Evolutionary conservation across 2,329 filamentous ascomycete species (phyloP), one percentile per base, ranked within the genome.

Genomic region (Cladophialophora chaetospira): DNA sequence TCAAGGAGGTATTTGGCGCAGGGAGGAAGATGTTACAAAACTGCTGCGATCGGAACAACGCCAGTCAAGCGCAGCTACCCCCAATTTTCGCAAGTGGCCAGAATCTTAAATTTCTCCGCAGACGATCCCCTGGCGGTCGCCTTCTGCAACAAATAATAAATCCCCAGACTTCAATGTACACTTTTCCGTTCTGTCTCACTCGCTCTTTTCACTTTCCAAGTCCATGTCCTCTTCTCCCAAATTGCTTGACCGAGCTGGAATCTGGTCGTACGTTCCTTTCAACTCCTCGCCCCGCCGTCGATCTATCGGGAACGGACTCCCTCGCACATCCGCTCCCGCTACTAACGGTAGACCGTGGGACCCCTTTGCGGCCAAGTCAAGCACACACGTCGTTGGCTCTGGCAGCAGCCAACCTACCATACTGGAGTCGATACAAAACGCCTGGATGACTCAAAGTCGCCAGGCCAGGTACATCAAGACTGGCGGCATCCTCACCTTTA

Each of bases 371-470:
- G 19, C 42, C 13, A 79, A 80, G 63, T 67, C 73, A 43, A 72
- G 75, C 62, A 70, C 76, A 62, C 75, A 77, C 63, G 67, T 52
- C 17, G 53, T 33, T 43, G 52, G 44, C 21, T 55, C 46, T 28
- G 55, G 55, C 52, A 23, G 8, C 19, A 54, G 45, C 50, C 60
- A 69, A 60, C 67, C 65, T 69, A 71, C 70, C 64, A 75, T 61
- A 64, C 67, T 77, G 72, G 71, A 72, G 64, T 72, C 74, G 63
- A 65, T 72, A 67, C 76, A 76, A 69, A 68, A 72, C 70, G 72
- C 72, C 66, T 76, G 74, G 65, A 86, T 86, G 83, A 82, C 83
- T 66, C 82, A 84, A 74, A 82, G 79, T 63, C 82, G 84, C 72
- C 77, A 82, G 69, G 73, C 81, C 50, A 78, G 83, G 60, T 84